These are phyloP conservation scores for Lignosus rhinocerotis DNA, from an alignment of 1,284 basidiomycete species.

Conservation along the genomic window DNA sequence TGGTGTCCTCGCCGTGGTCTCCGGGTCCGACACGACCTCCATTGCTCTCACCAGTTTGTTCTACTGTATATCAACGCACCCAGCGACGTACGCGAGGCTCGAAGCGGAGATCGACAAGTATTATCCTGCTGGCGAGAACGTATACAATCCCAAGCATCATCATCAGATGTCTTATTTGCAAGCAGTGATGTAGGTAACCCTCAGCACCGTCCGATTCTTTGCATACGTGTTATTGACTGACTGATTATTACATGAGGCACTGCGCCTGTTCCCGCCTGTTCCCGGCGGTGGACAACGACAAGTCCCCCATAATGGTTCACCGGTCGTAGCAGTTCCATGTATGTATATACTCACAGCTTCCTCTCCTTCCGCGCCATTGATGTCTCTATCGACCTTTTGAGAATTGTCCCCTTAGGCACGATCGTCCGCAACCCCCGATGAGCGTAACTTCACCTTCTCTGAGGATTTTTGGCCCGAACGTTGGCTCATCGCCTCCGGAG, in stretches of 20 bases:
- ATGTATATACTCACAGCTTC: slow-evolving; percentile 7
- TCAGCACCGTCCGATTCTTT: background rate
- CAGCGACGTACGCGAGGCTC: slow-evolving; percentile 20
- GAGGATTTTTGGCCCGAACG: slow-evolving; percentile 33
- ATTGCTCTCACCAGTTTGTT: slow-evolving; percentile 10
- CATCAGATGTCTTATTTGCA: slow-evolving; percentile 33
- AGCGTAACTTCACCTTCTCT: slow-evolving; percentile 33
- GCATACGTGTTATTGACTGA: background rate
- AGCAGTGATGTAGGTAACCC: slow-evolving; percentile 32
- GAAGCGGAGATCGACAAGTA: slow-evolving; percentile 31
- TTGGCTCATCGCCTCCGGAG: slow-evolving; percentile 27
- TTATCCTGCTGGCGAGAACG: slow-evolving; percentile 29
- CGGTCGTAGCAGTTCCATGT: slow-evolving; percentile 27
- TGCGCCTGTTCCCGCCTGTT: slow-evolving; percentile 56
- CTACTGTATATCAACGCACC: slow-evolving; percentile 7
- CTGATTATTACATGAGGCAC: slow-evolving; percentile 43
- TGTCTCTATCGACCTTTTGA: background rate
- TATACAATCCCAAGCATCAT: slow-evolving; percentile 24
- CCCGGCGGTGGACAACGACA: slow-evolving; percentile 52
- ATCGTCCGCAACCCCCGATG: slow-evolving; percentile 27
- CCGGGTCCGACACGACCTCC: slow-evolving; percentile 15
- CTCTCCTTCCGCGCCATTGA: background rate
- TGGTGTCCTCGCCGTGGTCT: slow-evolving; percentile 10
- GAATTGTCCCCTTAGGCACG: slow-evolving; percentile 30
- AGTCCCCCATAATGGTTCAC: slow-evolving; percentile 26